Conservation (phyloP, 257 asterid species). For the Misopates orontium region DNA sequence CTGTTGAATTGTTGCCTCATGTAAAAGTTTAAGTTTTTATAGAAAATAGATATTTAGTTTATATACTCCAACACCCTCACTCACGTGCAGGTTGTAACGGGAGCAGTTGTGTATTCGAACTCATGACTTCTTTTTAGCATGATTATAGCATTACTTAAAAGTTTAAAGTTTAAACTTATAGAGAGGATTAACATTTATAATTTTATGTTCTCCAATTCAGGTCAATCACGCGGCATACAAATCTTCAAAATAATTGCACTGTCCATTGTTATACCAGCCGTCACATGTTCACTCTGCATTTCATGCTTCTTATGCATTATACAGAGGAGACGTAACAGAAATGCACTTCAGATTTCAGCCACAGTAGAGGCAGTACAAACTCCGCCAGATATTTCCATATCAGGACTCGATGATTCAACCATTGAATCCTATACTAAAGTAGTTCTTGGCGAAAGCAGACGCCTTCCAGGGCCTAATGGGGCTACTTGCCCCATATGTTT, state of each 20-base stretch:
- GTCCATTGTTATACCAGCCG: slow-evolving; percentile 44
- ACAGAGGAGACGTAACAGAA: slow-evolving; percentile 23
- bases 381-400: slow-evolving; percentile 8
- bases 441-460: slow-evolving; percentile 64
- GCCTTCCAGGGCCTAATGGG: slow-evolving; percentile 63
- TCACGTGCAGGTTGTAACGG: no score
- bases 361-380: slow-evolving; percentile 23
- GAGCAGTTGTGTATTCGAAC: no score
- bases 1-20: neutral
- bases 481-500: slow-evolving; percentile 77
- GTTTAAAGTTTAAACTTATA: neutral
- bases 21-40: neutral
- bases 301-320: slow-evolving; percentile 34
- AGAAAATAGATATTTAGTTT: neutral
- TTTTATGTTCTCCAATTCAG: slow-evolving; percentile 17
- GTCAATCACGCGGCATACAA: slow-evolving; percentile 26
- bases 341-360: slow-evolving; percentile 19
- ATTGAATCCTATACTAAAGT: slow-evolving; percentile 67
- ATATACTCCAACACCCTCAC: neutral
- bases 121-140: neutral
- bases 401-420: slow-evolving; percentile 64
- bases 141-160: neutral
- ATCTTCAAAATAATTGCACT: slow-evolving; percentile 41
- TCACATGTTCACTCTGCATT: slow-evolving; percentile 38
- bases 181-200: no score